Conservation (phyloP, 345 rosid species). For the Linum usitatissimum region DNA sequence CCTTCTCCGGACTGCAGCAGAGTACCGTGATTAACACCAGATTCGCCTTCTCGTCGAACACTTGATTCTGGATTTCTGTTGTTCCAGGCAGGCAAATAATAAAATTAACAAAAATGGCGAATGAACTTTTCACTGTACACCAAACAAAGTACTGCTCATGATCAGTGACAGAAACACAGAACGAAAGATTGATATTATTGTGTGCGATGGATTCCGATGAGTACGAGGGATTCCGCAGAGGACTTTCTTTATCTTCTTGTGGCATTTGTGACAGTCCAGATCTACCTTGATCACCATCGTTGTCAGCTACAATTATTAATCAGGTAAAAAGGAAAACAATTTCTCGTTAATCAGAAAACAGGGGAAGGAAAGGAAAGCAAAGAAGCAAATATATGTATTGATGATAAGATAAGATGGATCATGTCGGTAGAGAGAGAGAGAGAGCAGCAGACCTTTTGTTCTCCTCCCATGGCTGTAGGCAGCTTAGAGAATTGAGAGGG, state of each 20-base stretch:
- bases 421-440: no score
- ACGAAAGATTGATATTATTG: no score
- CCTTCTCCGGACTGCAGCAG: slow-evolving; percentile 3
- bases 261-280: slow-evolving; percentile 56
- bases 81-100: slow-evolving; percentile 24
- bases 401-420: no score
- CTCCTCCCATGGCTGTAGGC: no score
- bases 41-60: slow-evolving; percentile 5
- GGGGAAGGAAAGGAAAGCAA: no score
- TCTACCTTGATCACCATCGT: slow-evolving; percentile 60
- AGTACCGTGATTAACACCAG: not conserved
- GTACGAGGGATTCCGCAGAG: slow-evolving; percentile 62
- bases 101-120: slow-evolving; percentile 5
- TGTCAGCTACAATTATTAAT: slow-evolving; percentile 33
- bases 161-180: not conserved
- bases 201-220: slow-evolving; percentile 14
- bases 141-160: not conserved
- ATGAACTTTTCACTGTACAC: not conserved
- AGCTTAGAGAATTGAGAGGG: no score
- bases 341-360: no score
- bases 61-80: slow-evolving; percentile 24
- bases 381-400: no score
- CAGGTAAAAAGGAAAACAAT: no score
- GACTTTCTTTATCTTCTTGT: slow-evolving; percentile 59
- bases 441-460: no score